Conservation (phyloP, 2,329 filamentous ascomycete species). For the Diaporthe helianthi region DNA sequence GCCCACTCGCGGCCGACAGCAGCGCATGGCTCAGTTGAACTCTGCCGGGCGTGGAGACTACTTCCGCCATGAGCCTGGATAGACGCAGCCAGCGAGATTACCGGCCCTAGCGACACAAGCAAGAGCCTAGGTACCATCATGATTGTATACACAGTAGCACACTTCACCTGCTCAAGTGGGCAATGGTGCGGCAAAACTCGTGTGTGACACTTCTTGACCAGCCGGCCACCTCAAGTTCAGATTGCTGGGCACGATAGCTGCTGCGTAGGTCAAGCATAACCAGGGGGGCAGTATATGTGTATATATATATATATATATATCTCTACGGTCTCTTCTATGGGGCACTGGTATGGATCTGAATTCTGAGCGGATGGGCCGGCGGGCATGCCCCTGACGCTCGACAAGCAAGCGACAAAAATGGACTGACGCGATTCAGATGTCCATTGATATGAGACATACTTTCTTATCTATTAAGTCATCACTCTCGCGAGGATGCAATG, state of each 20-base stretch:
- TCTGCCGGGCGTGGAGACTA: constrained; percentile 14
- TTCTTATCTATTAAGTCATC: constrained; percentile 20
- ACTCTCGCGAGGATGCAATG: background rate
- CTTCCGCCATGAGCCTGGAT: background rate
- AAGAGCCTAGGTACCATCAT: background rate
- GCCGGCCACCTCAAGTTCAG: background rate
- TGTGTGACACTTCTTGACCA: background rate
- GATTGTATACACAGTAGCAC: no score
- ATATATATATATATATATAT: background rate
- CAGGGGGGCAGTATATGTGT: background rate
- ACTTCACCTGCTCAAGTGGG: no score
- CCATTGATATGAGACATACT: background rate
- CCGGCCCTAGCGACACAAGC: background rate
- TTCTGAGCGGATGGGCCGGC: no score
- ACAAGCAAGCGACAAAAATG: background rate
- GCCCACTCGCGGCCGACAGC: constrained; percentile 22
- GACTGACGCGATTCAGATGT: background rate
- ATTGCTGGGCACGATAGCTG: background rate
- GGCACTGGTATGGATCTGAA: background rate
- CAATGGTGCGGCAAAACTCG: background rate
- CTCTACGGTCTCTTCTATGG: no score
- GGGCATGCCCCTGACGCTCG: no score
- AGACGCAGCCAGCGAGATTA: background rate
- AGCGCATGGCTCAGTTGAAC: constrained; percentile 21
- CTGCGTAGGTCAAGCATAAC: background rate